Conservation (phyloP, 441 rosid genomes). For the Aleurites moluccanus region DNA sequence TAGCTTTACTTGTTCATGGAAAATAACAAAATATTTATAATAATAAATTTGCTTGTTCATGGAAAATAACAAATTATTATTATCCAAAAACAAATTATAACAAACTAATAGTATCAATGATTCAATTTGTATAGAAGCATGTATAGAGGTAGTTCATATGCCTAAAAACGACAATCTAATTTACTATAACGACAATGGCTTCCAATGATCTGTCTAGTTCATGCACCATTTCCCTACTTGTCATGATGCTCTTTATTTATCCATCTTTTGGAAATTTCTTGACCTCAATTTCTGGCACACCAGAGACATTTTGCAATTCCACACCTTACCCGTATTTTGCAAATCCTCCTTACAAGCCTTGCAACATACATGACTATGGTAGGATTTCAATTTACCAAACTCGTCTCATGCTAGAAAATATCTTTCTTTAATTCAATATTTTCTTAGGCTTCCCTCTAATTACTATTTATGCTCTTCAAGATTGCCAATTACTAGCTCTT, state of each 20-base stretch:
- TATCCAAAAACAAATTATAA: too few relatives aligned
- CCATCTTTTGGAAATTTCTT: conserved; percentile 7
- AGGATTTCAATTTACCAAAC: conserved; percentile 33
- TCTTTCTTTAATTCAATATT: conserved; percentile 20
- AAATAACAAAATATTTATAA: too few relatives aligned
- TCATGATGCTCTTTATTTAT: conserved; percentile 19
- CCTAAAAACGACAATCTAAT: too few relatives aligned
- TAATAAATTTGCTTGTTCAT: too few relatives aligned
- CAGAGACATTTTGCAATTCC: conserved; percentile 32
- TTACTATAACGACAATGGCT: conserved; percentile 13
- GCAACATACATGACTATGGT: conserved; percentile 32
- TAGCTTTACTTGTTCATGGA: too few relatives aligned
- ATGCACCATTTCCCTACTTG: not conserved
- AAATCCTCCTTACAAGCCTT: conserved; percentile 29
- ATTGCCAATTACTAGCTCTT: conserved; percentile 41
- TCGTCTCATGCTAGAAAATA: conserved; percentile 27
- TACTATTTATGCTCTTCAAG: conserved; percentile 41
- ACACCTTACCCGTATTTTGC: conserved; percentile 47
- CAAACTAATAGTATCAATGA: too few relatives aligned
- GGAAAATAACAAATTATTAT: too few relatives aligned
- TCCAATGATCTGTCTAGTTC: conserved; percentile 3
- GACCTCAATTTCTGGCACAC: conserved; percentile 14
- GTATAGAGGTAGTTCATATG: too few relatives aligned
- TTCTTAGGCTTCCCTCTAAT: conserved; percentile 18
- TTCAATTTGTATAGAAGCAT: too few relatives aligned